Percentiles rank a stretch among this genome's conserved stretches.
Conservation (phyloP, 345 rosid species). For the Melaleuca alternifolia region DNA sequence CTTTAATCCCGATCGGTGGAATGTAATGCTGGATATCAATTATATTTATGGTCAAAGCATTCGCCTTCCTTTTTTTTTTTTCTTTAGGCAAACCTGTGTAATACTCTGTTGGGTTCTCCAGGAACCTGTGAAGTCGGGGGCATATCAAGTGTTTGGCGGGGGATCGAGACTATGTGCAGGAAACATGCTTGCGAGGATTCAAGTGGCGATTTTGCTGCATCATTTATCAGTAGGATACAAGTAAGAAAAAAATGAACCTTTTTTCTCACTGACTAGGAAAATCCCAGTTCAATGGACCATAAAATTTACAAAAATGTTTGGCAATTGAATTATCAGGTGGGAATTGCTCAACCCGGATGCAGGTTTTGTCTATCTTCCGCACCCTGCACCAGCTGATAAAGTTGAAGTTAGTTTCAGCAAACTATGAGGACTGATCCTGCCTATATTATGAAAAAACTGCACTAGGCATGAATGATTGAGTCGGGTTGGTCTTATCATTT, state of each 20-base stretch:
- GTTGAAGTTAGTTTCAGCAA: slow-evolving; percentile 11
- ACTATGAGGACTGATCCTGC: not conserved
- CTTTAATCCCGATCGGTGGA: slow-evolving; percentile 38
- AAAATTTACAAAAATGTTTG: not conserved
- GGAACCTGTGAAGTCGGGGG: slow-evolving; percentile 15
- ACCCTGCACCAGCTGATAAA: slow-evolving; percentile 25
- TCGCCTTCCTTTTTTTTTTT: not conserved
- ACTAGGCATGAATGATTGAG: too few species aligned
- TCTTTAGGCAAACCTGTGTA: too few species aligned
- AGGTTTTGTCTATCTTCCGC: slow-evolving; percentile 8
- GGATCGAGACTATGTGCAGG: slow-evolving; percentile 31
- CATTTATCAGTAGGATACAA: slow-evolving; percentile 35
- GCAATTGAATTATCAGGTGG: slow-evolving; percentile 16
- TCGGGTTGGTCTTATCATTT: not conserved
- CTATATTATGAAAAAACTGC: not conserved
- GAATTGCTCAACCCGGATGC: slow-evolving; percentile 25
- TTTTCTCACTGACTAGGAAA: not conserved
- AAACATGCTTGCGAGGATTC: slow-evolving; percentile 31
- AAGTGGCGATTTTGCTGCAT: slow-evolving; percentile 24
- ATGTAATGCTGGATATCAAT: slow-evolving; percentile 2
- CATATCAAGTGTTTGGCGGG: slow-evolving; percentile 25
- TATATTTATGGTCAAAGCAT: not conserved
- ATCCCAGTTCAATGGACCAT: not conserved
- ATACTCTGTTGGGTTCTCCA: not conserved
- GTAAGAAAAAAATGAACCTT: slow-evolving; percentile 2